Evolutionary conservation across 192 early-diverging fungal genomes (phyloP).

Genomic region (Pecoramyces ruminantium): DNA sequence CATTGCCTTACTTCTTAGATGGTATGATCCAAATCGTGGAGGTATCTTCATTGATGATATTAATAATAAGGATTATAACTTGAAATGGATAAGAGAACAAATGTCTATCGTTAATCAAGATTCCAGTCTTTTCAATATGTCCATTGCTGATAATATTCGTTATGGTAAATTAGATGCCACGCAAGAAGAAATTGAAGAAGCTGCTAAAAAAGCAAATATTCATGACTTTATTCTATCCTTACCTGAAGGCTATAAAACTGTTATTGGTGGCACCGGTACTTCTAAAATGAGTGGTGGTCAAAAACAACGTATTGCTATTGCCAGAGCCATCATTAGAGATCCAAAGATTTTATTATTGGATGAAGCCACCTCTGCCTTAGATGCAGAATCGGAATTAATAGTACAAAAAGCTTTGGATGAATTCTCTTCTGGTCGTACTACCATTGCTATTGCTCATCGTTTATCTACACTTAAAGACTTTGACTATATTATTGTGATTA

Average conservation of each 20-base stretch:
- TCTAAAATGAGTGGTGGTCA: constrained; percentile 38
- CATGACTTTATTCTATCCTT: not conserved
- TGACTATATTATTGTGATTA: constrained; percentile 82
- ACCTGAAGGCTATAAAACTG: constrained; percentile 21
- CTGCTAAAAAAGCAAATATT: too few relatives aligned
- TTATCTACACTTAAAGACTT: constrained; percentile 77
- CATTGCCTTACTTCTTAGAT: too few relatives aligned
- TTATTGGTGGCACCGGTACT: constrained; percentile 23
- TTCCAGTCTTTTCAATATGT: constrained; percentile 5
- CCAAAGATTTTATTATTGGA: not conserved
- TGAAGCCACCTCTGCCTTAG: constrained; percentile 53
- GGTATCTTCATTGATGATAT: too few relatives aligned
- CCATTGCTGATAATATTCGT: constrained; percentile 18
- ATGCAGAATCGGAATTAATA: constrained; percentile 43
- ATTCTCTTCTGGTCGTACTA: constrained; percentile 37
- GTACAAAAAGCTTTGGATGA: too few relatives aligned
- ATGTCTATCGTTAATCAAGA: constrained; percentile 1
- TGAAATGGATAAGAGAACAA: too few relatives aligned
- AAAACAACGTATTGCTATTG: constrained; percentile 68
- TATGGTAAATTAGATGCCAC: not conserved
- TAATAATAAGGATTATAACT: too few relatives aligned
- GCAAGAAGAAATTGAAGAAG: not conserved
- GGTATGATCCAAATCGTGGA: too few relatives aligned
- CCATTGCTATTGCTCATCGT: constrained; percentile 88
- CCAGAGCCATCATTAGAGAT: not conserved